Percentiles rank a stretch among this genome's conserved stretches.
Conservation (phyloP, 2,329 filamentous ascomycete species). For the Calonectria montana region DNA sequence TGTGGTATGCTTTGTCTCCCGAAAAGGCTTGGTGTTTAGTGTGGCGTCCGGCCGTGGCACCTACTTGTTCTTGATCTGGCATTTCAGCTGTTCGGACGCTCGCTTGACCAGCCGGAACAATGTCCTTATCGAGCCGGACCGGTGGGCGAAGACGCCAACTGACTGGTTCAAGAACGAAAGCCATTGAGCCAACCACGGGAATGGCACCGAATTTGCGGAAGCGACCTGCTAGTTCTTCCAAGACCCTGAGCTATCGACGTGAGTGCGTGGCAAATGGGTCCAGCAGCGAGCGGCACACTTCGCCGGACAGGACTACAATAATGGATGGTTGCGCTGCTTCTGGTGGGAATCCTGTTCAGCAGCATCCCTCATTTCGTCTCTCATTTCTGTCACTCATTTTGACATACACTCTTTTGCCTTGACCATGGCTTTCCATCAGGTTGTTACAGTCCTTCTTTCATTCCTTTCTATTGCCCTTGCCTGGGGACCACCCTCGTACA, state of each 20-base stretch:
- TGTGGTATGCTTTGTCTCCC: background rate
- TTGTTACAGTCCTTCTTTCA: constrained; percentile 43
- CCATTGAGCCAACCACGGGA: background rate
- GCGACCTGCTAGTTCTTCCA: background rate
- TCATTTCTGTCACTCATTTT: background rate
- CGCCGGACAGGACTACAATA: background rate
- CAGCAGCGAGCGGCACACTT: background rate
- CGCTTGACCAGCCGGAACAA: background rate
- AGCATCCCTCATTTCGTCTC: background rate
- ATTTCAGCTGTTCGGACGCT: background rate
- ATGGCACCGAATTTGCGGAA: background rate
- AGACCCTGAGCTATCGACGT: background rate
- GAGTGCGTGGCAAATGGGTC: background rate
- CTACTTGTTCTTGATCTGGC: background rate
- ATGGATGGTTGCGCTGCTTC: background rate
- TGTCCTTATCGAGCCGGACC: background rate
- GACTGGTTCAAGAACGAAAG: background rate
- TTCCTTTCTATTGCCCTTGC: constrained; percentile 50
- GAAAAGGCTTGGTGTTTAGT: background rate
- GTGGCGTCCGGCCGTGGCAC: background rate
- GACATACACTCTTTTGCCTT: background rate
- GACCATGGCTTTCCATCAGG: constrained; percentile 39
- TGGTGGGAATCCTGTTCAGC: background rate
- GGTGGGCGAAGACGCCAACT: background rate
- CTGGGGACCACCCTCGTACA: constrained; percentile 52